These are phyloP conservation scores for Sicyos baderoa DNA, from an alignment of 306 rosid genomes.

Conservation along the genomic window DNA sequence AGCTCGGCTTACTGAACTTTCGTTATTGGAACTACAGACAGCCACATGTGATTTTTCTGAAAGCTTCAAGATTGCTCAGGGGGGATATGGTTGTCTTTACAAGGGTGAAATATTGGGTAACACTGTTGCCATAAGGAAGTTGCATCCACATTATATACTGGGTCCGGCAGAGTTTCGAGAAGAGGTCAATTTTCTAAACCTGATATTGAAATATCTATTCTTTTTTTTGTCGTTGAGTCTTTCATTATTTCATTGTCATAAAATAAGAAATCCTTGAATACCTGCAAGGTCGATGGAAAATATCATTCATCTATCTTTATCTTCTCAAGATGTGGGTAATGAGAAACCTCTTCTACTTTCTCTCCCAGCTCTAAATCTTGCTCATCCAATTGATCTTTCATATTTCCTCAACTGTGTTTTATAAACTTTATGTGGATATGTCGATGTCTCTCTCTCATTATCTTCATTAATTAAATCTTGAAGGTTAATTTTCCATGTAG, in stretches of 20 bases:
- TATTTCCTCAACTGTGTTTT: too few species aligned
- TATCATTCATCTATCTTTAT: neutral
- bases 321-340: neutral
- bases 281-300: neutral
- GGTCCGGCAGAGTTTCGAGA: conserved; percentile 59
- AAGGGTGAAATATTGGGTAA: conserved; percentile 81
- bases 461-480: conserved; percentile 3
- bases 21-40: conserved; percentile 53
- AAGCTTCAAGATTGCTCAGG: conserved; percentile 58
- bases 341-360: neutral
- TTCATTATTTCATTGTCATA: neutral
- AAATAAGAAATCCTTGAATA: neutral
- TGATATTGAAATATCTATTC: neutral
- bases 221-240: neutral
- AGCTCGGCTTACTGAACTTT: conserved; percentile 53
- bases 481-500: neutral
- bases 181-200: conserved; percentile 39
- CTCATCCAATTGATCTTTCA: too few species aligned
- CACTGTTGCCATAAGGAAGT: conserved; percentile 65
- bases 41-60: conserved; percentile 80
- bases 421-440: neutral
- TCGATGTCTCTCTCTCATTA: conserved; percentile 5
- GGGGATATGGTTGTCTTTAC: conserved; percentile 64
- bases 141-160: conserved; percentile 49
- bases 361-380: too few species aligned